Percentiles rank a stretch among this genome's conserved stretches.
Conservation (phyloP, 176 grass and related monocot genomes). For the Panicum miliaceum region DNA sequence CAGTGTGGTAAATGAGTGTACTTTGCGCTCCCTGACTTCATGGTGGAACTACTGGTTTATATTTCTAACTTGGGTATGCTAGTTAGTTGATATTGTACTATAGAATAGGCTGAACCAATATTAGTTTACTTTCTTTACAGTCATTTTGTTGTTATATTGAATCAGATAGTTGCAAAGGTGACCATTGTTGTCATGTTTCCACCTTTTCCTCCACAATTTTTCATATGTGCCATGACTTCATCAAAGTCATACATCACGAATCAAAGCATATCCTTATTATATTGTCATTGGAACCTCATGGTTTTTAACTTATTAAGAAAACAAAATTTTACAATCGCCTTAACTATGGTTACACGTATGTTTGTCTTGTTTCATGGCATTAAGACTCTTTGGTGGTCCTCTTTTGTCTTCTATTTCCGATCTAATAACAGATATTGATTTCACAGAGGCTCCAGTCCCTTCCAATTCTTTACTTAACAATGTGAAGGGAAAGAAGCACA, state of each 20-base stretch:
- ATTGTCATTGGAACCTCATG: neutral
- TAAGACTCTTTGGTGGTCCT: neutral
- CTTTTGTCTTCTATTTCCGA: neutral
- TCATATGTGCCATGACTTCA: neutral
- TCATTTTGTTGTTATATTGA: neutral
- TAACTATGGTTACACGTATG: neutral
- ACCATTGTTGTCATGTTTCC: neutral
- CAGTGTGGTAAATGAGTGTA: neutral
- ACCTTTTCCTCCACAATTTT: neutral
- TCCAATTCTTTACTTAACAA: neutral
- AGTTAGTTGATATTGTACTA: too few species aligned
- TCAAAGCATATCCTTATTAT: neutral
- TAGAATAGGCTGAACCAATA: neutral
- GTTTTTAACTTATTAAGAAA: neutral
- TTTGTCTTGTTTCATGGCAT: neutral
- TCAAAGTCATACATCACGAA: neutral
- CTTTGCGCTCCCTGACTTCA: neutral
- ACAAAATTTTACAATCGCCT: neutral
- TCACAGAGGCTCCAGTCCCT: neutral
- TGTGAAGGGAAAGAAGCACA: constrained; percentile 26
- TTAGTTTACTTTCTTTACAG: neutral
- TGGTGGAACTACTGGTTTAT: neutral
- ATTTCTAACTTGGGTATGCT: too few species aligned
- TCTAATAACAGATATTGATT: constrained; percentile 37
- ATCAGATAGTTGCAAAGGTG: neutral